Base-by-base conservation (phyloP, 2,329 filamentous ascomycete species). In the Botrytis fragariae region DNA sequence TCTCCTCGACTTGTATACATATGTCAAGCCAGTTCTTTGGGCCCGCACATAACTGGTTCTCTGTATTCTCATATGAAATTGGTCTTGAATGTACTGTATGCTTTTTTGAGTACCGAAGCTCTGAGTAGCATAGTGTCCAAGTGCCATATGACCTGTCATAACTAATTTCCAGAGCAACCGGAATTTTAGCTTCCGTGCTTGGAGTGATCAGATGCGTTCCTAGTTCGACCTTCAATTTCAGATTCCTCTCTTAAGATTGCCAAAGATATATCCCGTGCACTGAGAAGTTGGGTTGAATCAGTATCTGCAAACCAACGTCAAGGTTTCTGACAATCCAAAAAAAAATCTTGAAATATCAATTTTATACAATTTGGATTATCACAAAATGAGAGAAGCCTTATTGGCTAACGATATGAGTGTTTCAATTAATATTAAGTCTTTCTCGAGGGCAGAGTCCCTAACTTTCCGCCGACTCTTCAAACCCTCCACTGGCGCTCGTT, bases 371-470 rank as follows among this genome's bases (percentile, higher is more conserved):
- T 29, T 39, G 8, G 7, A 61, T 9, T 5, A n/a, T 42, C 0
- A 0, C 3, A 16, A n/a, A 2, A 62, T 1, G 2, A 18, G n/a
- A n/a, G 6, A 16, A 22, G n/a, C 18, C 4, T 18, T n/a, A 1
- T 42, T n/a, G 3, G 22, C 6, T 9, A 9, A n/a, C 22, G 1
- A n/a, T 9, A 10, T n/a, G 14, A 5, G 9, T 9, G 0, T 22
- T 35, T 8, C 6, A 0, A 39, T 61, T 4, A 16, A 62, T 39
- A 2, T 4, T 10, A 20, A 18, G 22, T 18, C 14, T 42, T 62
- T 12, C 10, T 37, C 22, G 0, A 0, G 22, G 1, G 4, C 16
- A 8, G 25, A 61, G 10, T 1, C 12, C 5, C 25, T n/a, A 0
- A 18, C 0, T 8, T 42, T 7, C 22, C 1, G n/a, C 4, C 14